Base-by-base conservation (phyloP, 2,329 filamentous ascomycete species). In the Aspergillus calidoustus region DNA sequence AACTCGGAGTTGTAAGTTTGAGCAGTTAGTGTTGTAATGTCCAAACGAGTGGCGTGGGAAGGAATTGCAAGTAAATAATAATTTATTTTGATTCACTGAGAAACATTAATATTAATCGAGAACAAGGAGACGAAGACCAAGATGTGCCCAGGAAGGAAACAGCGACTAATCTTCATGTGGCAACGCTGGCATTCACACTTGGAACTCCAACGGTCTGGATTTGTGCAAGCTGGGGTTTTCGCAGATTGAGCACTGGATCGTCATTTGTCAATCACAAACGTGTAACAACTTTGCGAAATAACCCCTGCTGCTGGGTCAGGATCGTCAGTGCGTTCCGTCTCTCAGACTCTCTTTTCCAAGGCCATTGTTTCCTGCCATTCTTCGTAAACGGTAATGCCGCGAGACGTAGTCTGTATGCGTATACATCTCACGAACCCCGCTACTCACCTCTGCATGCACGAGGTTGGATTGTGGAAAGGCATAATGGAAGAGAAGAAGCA, bases 171-270 rank as follows among this genome's bases (percentile, higher is more conserved):
- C 59, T 51, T 7, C 44, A 57, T 59, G 65, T 66, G 65, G 65
- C 64, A 61, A 67, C 38, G 48, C 52, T 64, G 65, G 65, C 64
- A 61, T 66, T 66, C 44, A 48, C 49, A 60, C 47, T 53, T 60
- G 57, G 54, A 55, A 50, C 19, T 38, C 49, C 23, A 48, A 61
- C 52, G 53, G 31, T 46, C 41, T 54, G 64, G 62, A 49, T 52
- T 63, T 60, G 57, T 57, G 53, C 50, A 38, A 41, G 50, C 43
- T 31, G 41, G 50, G 41, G 47, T 56, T 34, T 43, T 43, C 47
- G 58, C 38, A 48, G n/a, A n/a, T 28, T 49, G 55, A 62, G 52
- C 50, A 30, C 30, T 49, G 47, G 34, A 28, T 31, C 23, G 54
- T 57, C 48, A 46, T 53, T 48, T 22, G 44, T 34, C 38, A 53